Conservation (phyloP, 2,329 filamentous ascomycete genomes). For the Ustulina deusta region DNA sequence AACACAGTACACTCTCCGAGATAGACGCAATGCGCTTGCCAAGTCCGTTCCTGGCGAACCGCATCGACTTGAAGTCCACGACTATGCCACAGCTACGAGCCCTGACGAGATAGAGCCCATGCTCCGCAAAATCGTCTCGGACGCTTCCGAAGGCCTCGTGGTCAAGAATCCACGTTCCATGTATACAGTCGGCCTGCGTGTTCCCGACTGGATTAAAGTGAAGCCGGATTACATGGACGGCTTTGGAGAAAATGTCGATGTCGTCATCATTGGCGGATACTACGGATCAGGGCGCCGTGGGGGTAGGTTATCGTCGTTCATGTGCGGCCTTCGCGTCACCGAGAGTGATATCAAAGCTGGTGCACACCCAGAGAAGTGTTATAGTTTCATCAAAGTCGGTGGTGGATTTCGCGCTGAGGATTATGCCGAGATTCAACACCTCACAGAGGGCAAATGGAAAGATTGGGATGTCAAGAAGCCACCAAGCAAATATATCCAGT, state of each 20-base stretch:
- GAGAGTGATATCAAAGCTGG: slow-evolving; percentile 72
- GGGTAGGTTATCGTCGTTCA: slow-evolving; percentile 83
- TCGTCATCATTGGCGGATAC: slow-evolving; percentile 90
- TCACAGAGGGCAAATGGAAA: slow-evolving; percentile 91
- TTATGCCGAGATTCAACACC: slow-evolving; percentile 83
- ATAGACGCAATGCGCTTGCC: slow-evolving; percentile 81
- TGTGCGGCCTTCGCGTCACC: slow-evolving; percentile 87
- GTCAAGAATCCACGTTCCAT: slow-evolving; percentile 91
- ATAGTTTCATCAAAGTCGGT: slow-evolving; percentile 98
- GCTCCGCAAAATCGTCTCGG: slow-evolving; percentile 84
- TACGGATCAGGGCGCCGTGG: slow-evolving; percentile 89
- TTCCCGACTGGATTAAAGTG: slow-evolving; percentile 98
- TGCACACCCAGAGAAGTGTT: slow-evolving; percentile 78
- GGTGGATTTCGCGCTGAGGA: slow-evolving; percentile 89
- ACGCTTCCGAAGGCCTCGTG: slow-evolving; percentile 89
- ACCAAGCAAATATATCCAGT: slow-evolving; percentile 81
- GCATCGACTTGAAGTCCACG: slow-evolving; percentile 85
- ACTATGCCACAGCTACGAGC: slow-evolving; percentile 73
- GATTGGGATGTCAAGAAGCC: slow-evolving; percentile 84
- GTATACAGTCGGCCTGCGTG: slow-evolving; percentile 89
- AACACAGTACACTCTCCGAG: slow-evolving; percentile 84
- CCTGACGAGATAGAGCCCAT: slow-evolving; percentile 81
- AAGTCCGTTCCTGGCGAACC: slow-evolving; percentile 76
- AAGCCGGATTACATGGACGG: slow-evolving; percentile 99
- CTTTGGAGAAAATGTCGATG: slow-evolving; percentile 92